Evolutionary conservation across 352 stramenopile species (phyloP).

Genomic region (Pythium dissotocum): DNA sequence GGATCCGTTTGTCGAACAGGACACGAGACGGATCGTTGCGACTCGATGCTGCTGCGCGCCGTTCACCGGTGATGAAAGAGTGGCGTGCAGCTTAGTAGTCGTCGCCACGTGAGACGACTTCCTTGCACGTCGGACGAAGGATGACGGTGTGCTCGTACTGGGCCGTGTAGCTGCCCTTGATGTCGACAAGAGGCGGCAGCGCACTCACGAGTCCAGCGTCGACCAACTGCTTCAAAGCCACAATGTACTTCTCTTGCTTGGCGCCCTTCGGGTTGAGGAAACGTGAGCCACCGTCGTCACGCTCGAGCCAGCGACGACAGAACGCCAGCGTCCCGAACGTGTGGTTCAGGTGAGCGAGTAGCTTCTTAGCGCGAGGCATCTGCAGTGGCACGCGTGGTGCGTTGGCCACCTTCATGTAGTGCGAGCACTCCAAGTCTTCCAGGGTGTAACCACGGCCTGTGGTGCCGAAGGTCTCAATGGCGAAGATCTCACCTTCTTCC

Average conservation of each 20-base stretch:
- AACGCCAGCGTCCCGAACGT: constrained; percentile 99
- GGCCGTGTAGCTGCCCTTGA: constrained; percentile 95
- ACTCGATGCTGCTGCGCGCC: neutral
- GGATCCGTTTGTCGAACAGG: neutral
- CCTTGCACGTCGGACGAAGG: constrained; percentile 96
- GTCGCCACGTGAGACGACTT: constrained; percentile 96
- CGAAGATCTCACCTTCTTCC: constrained; percentile 97
- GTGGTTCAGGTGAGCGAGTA: constrained; percentile 97
- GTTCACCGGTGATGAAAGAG: neutral
- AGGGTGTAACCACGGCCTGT: constrained; percentile 87
- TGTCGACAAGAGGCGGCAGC: constrained; percentile 97
- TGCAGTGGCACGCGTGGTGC: constrained; percentile 94
- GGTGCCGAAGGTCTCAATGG: constrained; percentile 96
- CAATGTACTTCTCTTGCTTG: constrained; percentile 98
- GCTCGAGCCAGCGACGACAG: constrained; percentile 97
- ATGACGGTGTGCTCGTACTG: constrained; percentile 99
- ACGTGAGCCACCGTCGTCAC: constrained; percentile 94
- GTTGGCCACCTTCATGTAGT: constrained; percentile 98
- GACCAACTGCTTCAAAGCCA: constrained; percentile 97
- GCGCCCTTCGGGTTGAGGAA: constrained; percentile 91
- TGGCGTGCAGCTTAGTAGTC: constrained; percentile 88
- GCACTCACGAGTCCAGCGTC: constrained; percentile 94
- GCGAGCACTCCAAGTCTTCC: constrained; percentile 95
- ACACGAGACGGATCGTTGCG: constrained; percentile 1
- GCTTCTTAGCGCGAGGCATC: constrained; percentile 90